Evolutionary conservation across 306 rosid species (phyloP).

Genomic region (Cicer bijugum): DNA sequence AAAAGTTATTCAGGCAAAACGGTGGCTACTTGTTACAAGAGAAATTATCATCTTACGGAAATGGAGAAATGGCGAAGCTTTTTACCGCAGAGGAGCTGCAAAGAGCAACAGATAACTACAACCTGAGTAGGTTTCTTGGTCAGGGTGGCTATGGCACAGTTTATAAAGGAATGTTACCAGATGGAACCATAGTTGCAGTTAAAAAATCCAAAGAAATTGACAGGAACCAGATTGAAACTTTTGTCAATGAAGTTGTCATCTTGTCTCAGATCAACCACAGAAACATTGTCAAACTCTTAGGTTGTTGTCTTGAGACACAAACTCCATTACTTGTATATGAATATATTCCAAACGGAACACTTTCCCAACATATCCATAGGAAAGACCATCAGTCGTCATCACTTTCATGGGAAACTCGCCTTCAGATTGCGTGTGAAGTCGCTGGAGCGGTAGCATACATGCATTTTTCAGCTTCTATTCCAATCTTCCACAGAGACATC

Average conservation of each 20-base stretch:
- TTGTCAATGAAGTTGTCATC: conserved; percentile 58
- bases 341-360: conserved; percentile 61
- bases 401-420: conserved; percentile 55
- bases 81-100: conserved; percentile 58
- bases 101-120: conserved; percentile 53
- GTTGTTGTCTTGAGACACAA: conserved; percentile 67
- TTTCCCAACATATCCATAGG: conserved; percentile 49
- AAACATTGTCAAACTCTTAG: conserved; percentile 55
- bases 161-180: conserved; percentile 53
- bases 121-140: conserved; percentile 50
- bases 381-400: conserved; percentile 39
- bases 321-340: conserved; percentile 65
- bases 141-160: conserved; percentile 50
- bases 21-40: conserved; percentile 62
- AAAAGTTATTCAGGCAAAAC: conserved; percentile 58
- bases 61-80: conserved; percentile 48
- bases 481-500: conserved; percentile 65
- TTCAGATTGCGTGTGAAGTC: conserved; percentile 62
- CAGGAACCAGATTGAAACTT: conserved; percentile 46
- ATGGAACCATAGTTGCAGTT: conserved; percentile 55
- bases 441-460: conserved; percentile 69
- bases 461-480: conserved; percentile 66
- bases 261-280: conserved; percentile 65
- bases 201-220: conserved; percentile 51
- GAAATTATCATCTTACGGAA: conserved; percentile 46